phyloP scores from a whole-genome alignment of 106 monocot genomes.

The Platanthera zijinensis region DNA sequence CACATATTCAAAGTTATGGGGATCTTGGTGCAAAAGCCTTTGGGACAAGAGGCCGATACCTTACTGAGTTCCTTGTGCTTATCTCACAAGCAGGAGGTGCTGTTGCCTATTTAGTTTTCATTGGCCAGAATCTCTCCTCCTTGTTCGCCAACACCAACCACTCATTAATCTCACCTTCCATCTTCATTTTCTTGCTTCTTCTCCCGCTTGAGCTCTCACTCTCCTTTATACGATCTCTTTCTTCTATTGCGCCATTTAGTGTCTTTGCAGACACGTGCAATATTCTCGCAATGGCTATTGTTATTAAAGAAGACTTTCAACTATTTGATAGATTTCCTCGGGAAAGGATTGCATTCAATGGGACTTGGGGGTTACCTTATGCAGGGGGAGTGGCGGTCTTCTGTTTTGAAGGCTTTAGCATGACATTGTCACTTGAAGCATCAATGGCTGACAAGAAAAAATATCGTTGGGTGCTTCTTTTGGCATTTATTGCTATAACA shows the following conservation, averaged over 20 bases:
- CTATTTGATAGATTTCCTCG: conserved; percentile 26
- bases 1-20: conserved; percentile 50
- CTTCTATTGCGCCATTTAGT: conserved; percentile 79
- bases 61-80: conserved; percentile 75
- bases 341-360: conserved; percentile 55
- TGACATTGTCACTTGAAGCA: conserved; percentile 77
- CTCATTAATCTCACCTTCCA: conserved; percentile 25
- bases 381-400: conserved; percentile 79
- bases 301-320: conserved; percentile 74
- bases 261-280: conserved; percentile 92
- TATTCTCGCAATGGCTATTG: conserved; percentile 85
- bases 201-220: conserved; percentile 66
- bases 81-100: conserved; percentile 81
- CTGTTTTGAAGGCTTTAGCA: conserved; percentile 94
- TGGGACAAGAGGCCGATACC: conserved; percentile 49
- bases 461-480: conserved; percentile 61
- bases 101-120: conserved; percentile 83
- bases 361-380: conserved; percentile 59
- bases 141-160: conserved; percentile 12
- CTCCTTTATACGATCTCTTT: conserved; percentile 76
- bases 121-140: conserved; percentile 84
- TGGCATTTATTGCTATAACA: conserved; percentile 67
- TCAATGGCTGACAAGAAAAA: conserved; percentile 69
- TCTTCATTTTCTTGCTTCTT: conserved; percentile 64
- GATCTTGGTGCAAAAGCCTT: conserved; percentile 78